Evolutionary conservation across 139 green algal genomes (phyloP).

Genomic region (Micractinium sp.): DNA sequence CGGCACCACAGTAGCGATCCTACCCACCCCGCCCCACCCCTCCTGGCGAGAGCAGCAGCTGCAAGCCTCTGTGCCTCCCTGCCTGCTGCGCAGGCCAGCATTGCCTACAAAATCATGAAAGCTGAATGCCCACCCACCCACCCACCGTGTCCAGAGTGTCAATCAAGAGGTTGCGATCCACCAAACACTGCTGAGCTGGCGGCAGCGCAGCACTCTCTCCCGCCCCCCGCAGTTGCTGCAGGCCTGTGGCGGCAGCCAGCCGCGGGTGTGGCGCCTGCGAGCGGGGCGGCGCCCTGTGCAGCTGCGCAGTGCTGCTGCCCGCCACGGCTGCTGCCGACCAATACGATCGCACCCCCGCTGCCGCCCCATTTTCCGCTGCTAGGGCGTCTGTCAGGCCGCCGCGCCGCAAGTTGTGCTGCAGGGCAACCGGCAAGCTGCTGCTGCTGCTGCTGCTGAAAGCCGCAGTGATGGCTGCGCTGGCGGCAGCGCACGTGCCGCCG

Average conservation of each 20-base stretch:
- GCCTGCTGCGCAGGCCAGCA: too few relatives aligned
- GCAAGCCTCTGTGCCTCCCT: too few relatives aligned
- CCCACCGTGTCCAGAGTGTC: slow-evolving; percentile 58
- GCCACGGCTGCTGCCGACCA: slow-evolving; percentile 9
- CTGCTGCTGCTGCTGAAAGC: not conserved
- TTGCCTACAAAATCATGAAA: too few relatives aligned
- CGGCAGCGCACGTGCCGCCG: not conserved
- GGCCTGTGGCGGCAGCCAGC: not conserved
- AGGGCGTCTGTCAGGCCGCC: too few relatives aligned
- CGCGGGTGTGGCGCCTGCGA: too few relatives aligned
- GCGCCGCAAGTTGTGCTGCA: not conserved
- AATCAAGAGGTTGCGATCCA: slow-evolving; percentile 38
- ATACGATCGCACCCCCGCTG: not conserved
- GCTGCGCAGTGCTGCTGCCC: not conserved
- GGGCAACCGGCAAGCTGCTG: not conserved
- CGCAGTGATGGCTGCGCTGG: not conserved
- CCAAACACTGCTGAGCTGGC: not conserved
- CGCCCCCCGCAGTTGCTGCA: not conserved
- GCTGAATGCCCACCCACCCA: too few relatives aligned
- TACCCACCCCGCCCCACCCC: too few relatives aligned
- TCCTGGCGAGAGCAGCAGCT: too few relatives aligned
- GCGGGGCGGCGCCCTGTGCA: not conserved
- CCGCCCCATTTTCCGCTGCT: not conserved
- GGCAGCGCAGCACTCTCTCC: not conserved
- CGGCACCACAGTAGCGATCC: too few relatives aligned